A percentile compares a stretch with the other conserved stretches of the same genome.
These are phyloP conservation scores for Kwoniella bestiolae DNA, from an alignment of 768 basidiomycete species.

Conservation along the genomic window DNA sequence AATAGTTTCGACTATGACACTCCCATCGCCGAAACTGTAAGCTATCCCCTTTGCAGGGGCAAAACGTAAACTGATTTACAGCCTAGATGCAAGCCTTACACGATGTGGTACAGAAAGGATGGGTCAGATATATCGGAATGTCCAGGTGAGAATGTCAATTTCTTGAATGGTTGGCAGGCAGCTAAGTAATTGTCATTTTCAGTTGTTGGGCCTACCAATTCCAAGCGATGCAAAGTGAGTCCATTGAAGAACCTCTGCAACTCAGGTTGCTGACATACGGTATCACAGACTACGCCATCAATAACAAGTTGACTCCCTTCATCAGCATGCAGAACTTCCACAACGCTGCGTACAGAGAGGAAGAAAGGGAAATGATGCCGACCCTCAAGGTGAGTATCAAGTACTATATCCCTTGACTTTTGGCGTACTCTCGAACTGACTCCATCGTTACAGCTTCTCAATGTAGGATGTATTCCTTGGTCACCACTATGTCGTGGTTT, in stretches of 20 bases:
- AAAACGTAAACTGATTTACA: not conserved
- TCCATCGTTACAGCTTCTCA: slow-evolving; percentile 51
- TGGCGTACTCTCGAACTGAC: not conserved
- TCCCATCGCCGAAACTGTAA: slow-evolving; percentile 63
- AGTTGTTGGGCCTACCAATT: slow-evolving; percentile 58
- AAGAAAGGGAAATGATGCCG: slow-evolving; percentile 56
- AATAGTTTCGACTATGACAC: slow-evolving; percentile 63
- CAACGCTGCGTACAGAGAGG: slow-evolving; percentile 66
- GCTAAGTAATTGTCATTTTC: not conserved
- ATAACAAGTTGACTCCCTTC: slow-evolving; percentile 67
- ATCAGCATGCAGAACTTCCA: slow-evolving; percentile 75
- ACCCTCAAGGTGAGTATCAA: slow-evolving; percentile 25
- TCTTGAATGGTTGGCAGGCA: not conserved
- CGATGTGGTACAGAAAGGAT: slow-evolving; percentile 70
- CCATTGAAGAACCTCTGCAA: not conserved
- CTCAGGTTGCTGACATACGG: not conserved
- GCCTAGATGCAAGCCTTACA: slow-evolving; percentile 67
- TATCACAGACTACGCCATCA: slow-evolving; percentile 64
- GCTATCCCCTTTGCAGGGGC: not conserved
- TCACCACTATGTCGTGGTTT: slow-evolving; percentile 58
- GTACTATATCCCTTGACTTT: not conserved
- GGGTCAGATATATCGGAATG: slow-evolving; percentile 62
- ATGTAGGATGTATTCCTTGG: slow-evolving; percentile 67
- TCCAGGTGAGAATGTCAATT: slow-evolving; percentile 38
- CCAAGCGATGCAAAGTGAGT: slow-evolving; percentile 52